phyloP scores from a whole-genome alignment of 2,329 filamentous ascomycete genomes.

The Fusarium proliferatum region DNA sequence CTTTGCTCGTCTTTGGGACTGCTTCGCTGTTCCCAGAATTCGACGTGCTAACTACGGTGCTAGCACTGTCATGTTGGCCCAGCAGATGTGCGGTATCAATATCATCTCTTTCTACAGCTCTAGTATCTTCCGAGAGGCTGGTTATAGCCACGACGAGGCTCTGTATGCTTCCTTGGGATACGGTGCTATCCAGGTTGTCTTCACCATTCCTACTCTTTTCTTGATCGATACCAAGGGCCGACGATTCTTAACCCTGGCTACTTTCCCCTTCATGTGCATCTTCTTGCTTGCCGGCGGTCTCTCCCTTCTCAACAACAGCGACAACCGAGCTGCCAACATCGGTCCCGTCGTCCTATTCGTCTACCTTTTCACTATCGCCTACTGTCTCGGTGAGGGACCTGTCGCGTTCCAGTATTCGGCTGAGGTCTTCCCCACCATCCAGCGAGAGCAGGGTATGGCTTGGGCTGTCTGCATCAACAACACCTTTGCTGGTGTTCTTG shows the following conservation, averaged over 20 bases:
- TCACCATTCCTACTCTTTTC: conserved; percentile 29
- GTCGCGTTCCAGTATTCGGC: conserved; percentile 72
- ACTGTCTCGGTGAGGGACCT: conserved; percentile 72
- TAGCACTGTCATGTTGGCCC: conserved; percentile 82
- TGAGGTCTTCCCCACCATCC: conserved; percentile 72
- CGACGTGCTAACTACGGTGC: conserved; percentile 80
- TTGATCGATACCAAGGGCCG: conserved; percentile 28
- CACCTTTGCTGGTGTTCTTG: conserved; percentile 63
- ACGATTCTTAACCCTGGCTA: conserved; percentile 15
- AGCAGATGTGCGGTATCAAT: conserved; percentile 76
- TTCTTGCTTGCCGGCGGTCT: conserved; percentile 14
- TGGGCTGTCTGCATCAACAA: conserved; percentile 71
- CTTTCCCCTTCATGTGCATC: conserved; percentile 23
- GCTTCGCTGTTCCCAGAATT: conserved; percentile 75
- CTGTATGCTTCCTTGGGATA: conserved; percentile 21
- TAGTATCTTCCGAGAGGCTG: conserved; percentile 11
- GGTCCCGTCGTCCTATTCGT: conserved; percentile 59
- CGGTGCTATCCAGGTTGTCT: conserved; percentile 22
- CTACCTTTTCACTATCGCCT: conserved; percentile 73
- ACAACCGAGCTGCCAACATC: neutral
- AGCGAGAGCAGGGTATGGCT: conserved; percentile 72
- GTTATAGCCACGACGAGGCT: neutral
- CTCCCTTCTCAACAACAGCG: neutral
- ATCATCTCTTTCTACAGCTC: conserved; percentile 47
- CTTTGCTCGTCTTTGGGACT: conserved; percentile 64